Evolutionary conservation across 2,329 filamentous ascomycete genomes (phyloP), one percentile per base, ranked within the genome.

Genomic region (Aaosphaeria pasadenensis): DNA sequence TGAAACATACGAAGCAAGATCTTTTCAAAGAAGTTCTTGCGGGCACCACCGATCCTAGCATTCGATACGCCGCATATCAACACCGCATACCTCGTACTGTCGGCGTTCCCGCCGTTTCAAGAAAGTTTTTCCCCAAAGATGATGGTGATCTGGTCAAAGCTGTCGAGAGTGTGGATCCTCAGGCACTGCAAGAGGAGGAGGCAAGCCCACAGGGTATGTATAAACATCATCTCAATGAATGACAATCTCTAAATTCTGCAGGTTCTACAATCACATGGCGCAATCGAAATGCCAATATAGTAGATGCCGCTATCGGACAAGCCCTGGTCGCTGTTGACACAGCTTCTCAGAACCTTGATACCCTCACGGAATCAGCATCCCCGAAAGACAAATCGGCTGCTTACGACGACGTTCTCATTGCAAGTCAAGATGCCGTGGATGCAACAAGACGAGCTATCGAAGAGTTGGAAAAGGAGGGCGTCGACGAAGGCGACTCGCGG

Each of bases 51-150:
- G 94, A 99, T 66, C 91, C 91, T 2, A 95, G 91, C 53, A 89
- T 99, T 61, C 86, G 92, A 54, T 97, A 95, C 69, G 91, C 91
- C 33, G 91, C 94, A 13, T 97, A 97, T 69, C 91, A 96, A 70
- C 80, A 91, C 66, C 88, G 92, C 67, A 82, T 95, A 31, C 88
- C 92, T 0, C 85, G 94, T 39, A 96, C 91, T 2, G 82, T 91
- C 46, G 86, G 91, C 3, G 86, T 96, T 43, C 80, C 87, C 0
- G 82, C 84, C 6, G 88, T 97, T 54, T 88, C 89, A 2, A 85
- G 85, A 58, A 86, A 87, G 56, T 85, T 86, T 51, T 96, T 97
- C 58, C 86, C 89, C 1, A 74, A 76, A 7, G 80, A 83, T 28
- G 80, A 90, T 51, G 63, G 74, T 1, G 71, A 78, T 6, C 74